Percentiles rank a stretch among this genome's conserved stretches.
phyloP scores from a whole-genome alignment of 208 protist genomes.

The Balamuthia mandrillaris region DNA sequence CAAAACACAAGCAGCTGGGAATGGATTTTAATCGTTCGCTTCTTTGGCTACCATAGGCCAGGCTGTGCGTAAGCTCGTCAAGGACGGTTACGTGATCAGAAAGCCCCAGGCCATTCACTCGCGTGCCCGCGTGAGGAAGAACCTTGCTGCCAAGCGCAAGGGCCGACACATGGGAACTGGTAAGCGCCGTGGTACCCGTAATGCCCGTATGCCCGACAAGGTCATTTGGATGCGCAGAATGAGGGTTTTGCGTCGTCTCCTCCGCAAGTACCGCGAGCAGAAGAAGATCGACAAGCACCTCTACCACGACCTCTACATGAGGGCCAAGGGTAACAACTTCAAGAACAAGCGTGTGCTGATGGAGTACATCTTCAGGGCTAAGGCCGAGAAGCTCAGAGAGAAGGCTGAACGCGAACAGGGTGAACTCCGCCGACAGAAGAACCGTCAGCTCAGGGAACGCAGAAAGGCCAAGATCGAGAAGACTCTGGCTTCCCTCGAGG shows the following conservation, averaged over 20 bases:
- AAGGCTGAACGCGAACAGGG: slow-evolving; percentile 85
- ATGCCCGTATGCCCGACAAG: slow-evolving; percentile 95
- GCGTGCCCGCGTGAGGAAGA: slow-evolving; percentile 83
- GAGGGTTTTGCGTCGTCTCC: slow-evolving; percentile 92
- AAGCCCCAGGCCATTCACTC: slow-evolving; percentile 93
- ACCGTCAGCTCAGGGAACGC: slow-evolving; percentile 55
- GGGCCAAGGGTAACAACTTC: slow-evolving; percentile 98
- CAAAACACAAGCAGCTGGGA: background rate
- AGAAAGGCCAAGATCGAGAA: background rate
- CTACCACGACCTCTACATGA: slow-evolving; percentile 95
- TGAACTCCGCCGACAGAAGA: slow-evolving; percentile 75
- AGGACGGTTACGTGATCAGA: slow-evolving; percentile 94
- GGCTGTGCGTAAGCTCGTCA: slow-evolving; percentile 93
- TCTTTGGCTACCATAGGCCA: slow-evolving; percentile 70
- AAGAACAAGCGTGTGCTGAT: slow-evolving; percentile 98
- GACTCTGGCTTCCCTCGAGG: background rate
- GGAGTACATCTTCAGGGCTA: slow-evolving; percentile 96
- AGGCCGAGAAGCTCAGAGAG: slow-evolving; percentile 92
- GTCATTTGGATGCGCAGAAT: slow-evolving; percentile 96
- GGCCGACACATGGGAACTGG: slow-evolving; percentile 77
- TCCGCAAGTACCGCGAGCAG: slow-evolving; percentile 94
- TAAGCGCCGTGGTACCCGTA: slow-evolving; percentile 92
- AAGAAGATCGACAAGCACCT: slow-evolving; percentile 97
- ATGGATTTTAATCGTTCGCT: background rate
- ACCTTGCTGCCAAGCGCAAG: slow-evolving; percentile 84